Evolutionary conservation across 352 stramenopile genomes (phyloP).

Genomic region (Globisporangium heterothallicum): DNA sequence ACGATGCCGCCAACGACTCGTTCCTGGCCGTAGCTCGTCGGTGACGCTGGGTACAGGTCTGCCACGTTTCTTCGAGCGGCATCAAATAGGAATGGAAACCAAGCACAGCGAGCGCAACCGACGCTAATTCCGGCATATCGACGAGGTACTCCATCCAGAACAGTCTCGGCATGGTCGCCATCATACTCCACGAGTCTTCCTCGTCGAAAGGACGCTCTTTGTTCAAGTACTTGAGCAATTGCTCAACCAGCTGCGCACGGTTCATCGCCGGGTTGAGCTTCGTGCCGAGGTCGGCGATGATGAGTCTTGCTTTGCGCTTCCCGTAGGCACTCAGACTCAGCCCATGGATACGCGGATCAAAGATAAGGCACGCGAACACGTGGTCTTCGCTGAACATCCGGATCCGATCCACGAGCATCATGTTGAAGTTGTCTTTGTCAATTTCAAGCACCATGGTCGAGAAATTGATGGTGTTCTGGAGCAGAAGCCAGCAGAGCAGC

Average conservation of each 20-base stretch:
- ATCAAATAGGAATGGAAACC: slow-evolving; percentile 22
- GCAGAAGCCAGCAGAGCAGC: slow-evolving; percentile 24
- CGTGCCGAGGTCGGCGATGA: slow-evolving; percentile 16
- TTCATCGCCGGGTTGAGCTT: slow-evolving; percentile 14
- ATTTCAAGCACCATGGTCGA: slow-evolving; percentile 9
- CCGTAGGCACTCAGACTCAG: slow-evolving; percentile 27
- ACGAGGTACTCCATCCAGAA: slow-evolving; percentile 38
- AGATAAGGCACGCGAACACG: slow-evolving; percentile 23
- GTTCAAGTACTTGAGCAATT: slow-evolving; percentile 34
- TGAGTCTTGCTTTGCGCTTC: slow-evolving; percentile 20
- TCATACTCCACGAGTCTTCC: slow-evolving; percentile 32
- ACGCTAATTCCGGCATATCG: slow-evolving; percentile 26
- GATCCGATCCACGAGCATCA: slow-evolving; percentile 17
- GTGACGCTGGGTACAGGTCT: slow-evolving; percentile 5
- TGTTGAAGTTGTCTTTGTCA: slow-evolving; percentile 20
- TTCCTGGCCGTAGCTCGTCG: not conserved
- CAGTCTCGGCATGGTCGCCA: slow-evolving; percentile 31
- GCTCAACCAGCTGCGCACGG: slow-evolving; percentile 23
- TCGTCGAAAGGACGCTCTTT: slow-evolving; percentile 34
- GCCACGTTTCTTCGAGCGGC: slow-evolving; percentile 26
- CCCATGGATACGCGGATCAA: slow-evolving; percentile 31
- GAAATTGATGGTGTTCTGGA: slow-evolving; percentile 10
- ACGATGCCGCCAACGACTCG: not conserved
- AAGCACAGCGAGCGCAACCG: slow-evolving; percentile 27
- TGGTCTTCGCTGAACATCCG: slow-evolving; percentile 16